Evolutionary conservation across 768 basidiomycete species (phyloP).

Genomic region (Fistulinella prunicolor): DNA sequence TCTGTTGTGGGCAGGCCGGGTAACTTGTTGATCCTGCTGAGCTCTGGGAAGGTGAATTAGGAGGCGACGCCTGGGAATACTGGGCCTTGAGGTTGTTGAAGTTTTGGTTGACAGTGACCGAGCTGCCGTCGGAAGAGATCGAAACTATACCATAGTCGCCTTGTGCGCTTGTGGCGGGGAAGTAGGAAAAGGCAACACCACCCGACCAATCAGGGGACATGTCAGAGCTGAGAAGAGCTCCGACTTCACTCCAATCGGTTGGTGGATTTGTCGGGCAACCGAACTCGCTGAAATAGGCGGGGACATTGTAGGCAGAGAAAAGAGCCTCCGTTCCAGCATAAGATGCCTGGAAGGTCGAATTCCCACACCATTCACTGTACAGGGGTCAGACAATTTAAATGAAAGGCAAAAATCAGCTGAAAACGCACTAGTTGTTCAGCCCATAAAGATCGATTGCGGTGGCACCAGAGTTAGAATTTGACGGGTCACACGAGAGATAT

Average conservation of each 20-base stretch:
- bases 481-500: slow-evolving; percentile 75
- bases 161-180: slow-evolving; percentile 69
- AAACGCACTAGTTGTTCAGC: slow-evolving; percentile 77
- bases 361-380: slow-evolving; percentile 79
- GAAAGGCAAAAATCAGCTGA: neutral
- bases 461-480: slow-evolving; percentile 47
- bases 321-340: slow-evolving; percentile 55
- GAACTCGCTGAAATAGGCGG: slow-evolving; percentile 89
- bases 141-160: slow-evolving; percentile 87
- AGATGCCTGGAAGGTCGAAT: slow-evolving; percentile 50
- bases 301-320: slow-evolving; percentile 67
- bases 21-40: slow-evolving; percentile 49
- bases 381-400: slow-evolving; percentile 1
- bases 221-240: slow-evolving; percentile 63
- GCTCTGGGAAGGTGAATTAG: slow-evolving; percentile 61
- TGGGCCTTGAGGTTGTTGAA: slow-evolving; percentile 63
- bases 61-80: slow-evolving; percentile 54
- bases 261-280: slow-evolving; percentile 70
- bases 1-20: slow-evolving; percentile 61
- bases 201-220: slow-evolving; percentile 86
- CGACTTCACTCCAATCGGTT: slow-evolving; percentile 72
- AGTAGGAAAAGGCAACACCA: slow-evolving; percentile 87
- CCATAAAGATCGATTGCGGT: slow-evolving; percentile 83
- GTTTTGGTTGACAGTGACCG: slow-evolving; percentile 67
- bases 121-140: slow-evolving; percentile 59